Percentiles rank a stretch among this genome's conserved stretches.
Evolutionary conservation across 1,139 yeast genomes (phyloP).

Genomic region (Hyphopichia khmerensis): DNA sequence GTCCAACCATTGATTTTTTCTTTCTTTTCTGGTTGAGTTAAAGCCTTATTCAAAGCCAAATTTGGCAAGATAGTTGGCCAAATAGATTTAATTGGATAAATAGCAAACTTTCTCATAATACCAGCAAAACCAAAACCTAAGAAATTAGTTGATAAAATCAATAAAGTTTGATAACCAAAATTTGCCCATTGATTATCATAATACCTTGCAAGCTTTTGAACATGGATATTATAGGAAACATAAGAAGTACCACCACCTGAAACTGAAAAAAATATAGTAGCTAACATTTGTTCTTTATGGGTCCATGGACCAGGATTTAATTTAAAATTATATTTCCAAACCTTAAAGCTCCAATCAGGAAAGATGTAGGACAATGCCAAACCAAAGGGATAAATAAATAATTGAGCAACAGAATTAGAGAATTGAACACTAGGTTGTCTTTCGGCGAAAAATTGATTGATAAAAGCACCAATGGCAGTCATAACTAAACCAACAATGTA

Average conservation of each 20-base stretch:
- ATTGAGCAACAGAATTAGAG: conserved; percentile 18
- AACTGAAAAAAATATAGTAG: conserved; percentile 23
- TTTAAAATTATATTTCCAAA: conserved; percentile 11
- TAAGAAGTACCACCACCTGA: conserved; percentile 17
- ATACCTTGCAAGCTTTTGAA: conserved; percentile 15
- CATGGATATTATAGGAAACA: conserved; percentile 19
- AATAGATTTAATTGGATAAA: conserved; percentile 54
- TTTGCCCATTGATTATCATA: conserved; percentile 38
- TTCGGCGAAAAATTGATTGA: conserved; percentile 10
- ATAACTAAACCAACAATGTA: conserved; percentile 52
- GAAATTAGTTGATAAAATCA: conserved; percentile 54
- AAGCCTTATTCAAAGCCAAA: conserved; percentile 54
- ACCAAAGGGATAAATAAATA: conserved; percentile 26
- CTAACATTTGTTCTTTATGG: conserved; percentile 28
- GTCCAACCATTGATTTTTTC: conserved; percentile 40
- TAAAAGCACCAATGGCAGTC: conserved; percentile 29
- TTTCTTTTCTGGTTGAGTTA: conserved; percentile 41
- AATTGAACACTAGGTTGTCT: conserved; percentile 11
- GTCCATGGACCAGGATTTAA: conserved; percentile 32
- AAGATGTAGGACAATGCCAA: conserved; percentile 15
- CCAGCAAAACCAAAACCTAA: conserved; percentile 69
- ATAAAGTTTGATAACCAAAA: conserved; percentile 50
- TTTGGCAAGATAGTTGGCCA: conserved; percentile 61
- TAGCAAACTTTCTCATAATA: conserved; percentile 51
- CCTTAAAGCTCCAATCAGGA: conserved; percentile 18